phyloP scores from a whole-genome alignment of 495 filamentous ascomycete species.

The Aspergillus panamensis region DNA sequence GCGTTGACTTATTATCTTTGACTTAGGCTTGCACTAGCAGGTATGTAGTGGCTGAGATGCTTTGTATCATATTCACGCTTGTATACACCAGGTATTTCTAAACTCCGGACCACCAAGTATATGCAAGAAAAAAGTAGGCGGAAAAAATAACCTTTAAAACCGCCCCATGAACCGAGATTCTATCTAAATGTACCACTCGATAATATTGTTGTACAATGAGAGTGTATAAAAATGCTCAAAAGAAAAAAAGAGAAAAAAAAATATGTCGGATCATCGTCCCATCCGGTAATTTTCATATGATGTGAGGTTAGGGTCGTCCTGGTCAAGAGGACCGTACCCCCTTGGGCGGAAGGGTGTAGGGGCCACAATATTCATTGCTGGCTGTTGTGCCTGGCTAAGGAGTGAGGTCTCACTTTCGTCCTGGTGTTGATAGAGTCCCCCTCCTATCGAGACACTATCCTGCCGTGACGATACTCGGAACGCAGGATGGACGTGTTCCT shows the following conservation, averaged over 20 bases:
- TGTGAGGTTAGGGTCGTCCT: constrained; percentile 36
- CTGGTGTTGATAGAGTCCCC: constrained; percentile 32
- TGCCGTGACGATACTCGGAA: constrained; percentile 34
- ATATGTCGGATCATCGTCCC: constrained; percentile 14
- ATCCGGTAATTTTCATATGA: constrained; percentile 44
- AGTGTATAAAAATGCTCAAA: not conserved
- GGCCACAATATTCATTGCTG: constrained; percentile 24
- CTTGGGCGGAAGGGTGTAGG: constrained; percentile 47
- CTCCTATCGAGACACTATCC: constrained; percentile 22
- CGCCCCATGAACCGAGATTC: not conserved
- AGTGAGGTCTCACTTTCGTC: constrained; percentile 48
- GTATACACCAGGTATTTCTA: constrained; percentile 8
- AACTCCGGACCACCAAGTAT: constrained; percentile 4
- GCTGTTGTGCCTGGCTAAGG: constrained; percentile 41
- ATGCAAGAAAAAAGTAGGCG: not conserved
- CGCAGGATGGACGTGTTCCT: constrained; percentile 34
- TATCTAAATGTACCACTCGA: not conserved
- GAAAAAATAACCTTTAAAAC: constrained; percentile 1
- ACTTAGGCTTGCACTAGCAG: too few species aligned
- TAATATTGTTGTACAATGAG: constrained; percentile 6
- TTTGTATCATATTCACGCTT: not conserved
- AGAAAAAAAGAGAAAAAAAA: constrained; percentile 9
- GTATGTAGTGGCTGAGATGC: not conserved
- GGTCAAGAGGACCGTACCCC: constrained; percentile 47
- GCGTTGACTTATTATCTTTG: not conserved